Conservation (phyloP, 148 eudicot genomes). For the Chenopodium album region DNA sequence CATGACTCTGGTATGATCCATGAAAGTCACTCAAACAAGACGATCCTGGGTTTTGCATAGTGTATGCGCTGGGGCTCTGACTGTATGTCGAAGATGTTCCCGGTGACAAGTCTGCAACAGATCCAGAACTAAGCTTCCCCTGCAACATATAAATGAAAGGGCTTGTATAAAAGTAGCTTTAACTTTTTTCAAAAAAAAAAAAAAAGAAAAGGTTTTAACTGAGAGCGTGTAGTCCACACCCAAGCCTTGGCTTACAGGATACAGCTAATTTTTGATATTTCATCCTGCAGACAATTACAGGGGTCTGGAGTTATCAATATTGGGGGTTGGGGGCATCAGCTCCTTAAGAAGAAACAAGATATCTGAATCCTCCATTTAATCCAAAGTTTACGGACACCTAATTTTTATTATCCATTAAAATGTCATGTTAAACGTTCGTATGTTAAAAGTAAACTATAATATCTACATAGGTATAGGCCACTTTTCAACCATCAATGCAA, state of each 20-base stretch:
- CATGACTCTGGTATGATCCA: constrained; percentile 41
- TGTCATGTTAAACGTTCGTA: background rate
- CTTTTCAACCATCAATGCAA: too few species aligned
- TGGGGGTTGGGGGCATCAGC: background rate
- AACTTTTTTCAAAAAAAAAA: too few species aligned
- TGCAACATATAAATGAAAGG: constrained; percentile 32
- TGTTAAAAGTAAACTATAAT: background rate
- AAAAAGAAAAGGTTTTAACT: background rate
- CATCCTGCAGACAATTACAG: background rate
- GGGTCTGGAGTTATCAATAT: background rate
- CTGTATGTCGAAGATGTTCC: constrained; percentile 48
- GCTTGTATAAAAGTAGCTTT: background rate
- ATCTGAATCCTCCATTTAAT: background rate
- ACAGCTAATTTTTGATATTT: background rate
- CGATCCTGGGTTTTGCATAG: constrained; percentile 45
- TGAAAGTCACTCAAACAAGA: constrained; percentile 35
- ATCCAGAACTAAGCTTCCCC: constrained; percentile 53
- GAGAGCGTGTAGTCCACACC: background rate
- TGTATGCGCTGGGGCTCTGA: constrained; percentile 51
- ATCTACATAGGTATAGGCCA: background rate
- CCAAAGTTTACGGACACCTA: background rate
- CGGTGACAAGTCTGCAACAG: constrained; percentile 47
- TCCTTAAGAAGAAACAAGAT: background rate
- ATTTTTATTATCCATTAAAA: background rate
- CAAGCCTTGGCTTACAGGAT: background rate